Percentiles rank a stretch among this genome's conserved stretches.
phyloP scores from a whole-genome alignment of 441 rosid species.

The Euphorbia schlechtendalii region DNA sequence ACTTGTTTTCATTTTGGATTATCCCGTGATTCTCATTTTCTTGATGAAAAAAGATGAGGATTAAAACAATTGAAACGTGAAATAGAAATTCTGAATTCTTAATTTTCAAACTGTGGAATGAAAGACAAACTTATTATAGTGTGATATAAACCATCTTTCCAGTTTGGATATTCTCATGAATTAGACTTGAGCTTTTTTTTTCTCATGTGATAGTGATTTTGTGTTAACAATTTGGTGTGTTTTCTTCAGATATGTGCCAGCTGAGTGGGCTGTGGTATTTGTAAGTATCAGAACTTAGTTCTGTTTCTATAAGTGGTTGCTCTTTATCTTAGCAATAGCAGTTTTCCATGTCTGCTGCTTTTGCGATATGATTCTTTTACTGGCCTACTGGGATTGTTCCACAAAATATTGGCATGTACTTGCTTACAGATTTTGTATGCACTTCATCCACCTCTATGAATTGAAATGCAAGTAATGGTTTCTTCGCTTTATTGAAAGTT shows the following conservation, averaged over 20 bases:
- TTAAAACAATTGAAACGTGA: too few species aligned
- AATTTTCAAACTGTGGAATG: slow-evolving; percentile 32
- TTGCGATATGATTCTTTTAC: too few species aligned
- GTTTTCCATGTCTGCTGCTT: not conserved
- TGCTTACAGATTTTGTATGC: slow-evolving; percentile 97
- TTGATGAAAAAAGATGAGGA: too few species aligned
- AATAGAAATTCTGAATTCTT: not conserved
- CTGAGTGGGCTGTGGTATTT: slow-evolving; percentile 90
- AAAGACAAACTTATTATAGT: slow-evolving; percentile 23
- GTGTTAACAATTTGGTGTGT: slow-evolving; percentile 81
- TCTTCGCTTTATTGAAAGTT: not conserved
- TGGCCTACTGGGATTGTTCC: slow-evolving; percentile 54
- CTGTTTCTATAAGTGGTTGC: not conserved
- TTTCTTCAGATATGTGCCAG: slow-evolving; percentile 83
- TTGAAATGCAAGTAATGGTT: slow-evolving; percentile 4
- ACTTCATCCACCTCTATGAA: slow-evolving; percentile 16
- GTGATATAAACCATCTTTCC: not conserved
- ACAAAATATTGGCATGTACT: slow-evolving; percentile 73
- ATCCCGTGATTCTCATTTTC: too few species aligned
- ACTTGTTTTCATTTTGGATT: too few species aligned
- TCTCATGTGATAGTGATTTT: slow-evolving; percentile 44
- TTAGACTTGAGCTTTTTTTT: too few species aligned
- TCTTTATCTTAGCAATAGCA: not conserved
- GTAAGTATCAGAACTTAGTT: slow-evolving; percentile 45
- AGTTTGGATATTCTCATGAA: too few species aligned